Evolutionary conservation across 441 rosid genomes (phyloP), one percentile per base, ranked within the genome.

Genomic region (Pelargonium cotyledonis): DNA sequence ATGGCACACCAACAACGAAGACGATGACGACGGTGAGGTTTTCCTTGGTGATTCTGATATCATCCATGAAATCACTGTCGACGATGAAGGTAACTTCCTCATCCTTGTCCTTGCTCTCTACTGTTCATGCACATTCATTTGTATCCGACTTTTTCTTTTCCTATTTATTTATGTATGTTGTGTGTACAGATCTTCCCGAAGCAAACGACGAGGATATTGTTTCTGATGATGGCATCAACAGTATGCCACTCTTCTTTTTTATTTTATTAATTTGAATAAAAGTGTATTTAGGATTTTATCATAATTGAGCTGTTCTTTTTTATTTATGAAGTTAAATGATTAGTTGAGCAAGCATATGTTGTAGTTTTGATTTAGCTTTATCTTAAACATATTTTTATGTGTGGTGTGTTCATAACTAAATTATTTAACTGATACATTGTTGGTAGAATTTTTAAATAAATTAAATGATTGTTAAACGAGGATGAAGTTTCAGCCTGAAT

Each of bases 31-130:
- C 1, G 90, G 85, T 31, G 94, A 93, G 47, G 80, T 90, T 44
- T 93, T 86, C 73, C 82, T 93, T 6, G 89, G 88, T 11, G 91
- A 90, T n/a, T 76, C 88, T 23, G 98, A 93, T 71, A 84, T 89
- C 64, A 58, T 89, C 70, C 77, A 80, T 46, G 92, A 89, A 78
- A 76, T 88, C 68, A 76, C 79, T 47, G 81, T 93, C 62, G 98
- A 89, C 68, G 90, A 83, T 4, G 95, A 90, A 84, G 94, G 98
- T 88, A 47, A 0, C 23, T 21, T 21, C 23, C 23, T 21, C 23
- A 0, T 21, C 23, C 23, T 21, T 21, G 1, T n/a, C 40, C 23
- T 18, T 8, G 7, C 47, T 63, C 15, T 21, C 8, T 46, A 0
- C 8, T 10, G 23, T 21, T 21, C 53, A 47, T 47, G n/a, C 53